phyloP scores from a whole-genome alignment of 2,329 filamentous ascomycete species.

The Cladosporium halotolerans region DNA sequence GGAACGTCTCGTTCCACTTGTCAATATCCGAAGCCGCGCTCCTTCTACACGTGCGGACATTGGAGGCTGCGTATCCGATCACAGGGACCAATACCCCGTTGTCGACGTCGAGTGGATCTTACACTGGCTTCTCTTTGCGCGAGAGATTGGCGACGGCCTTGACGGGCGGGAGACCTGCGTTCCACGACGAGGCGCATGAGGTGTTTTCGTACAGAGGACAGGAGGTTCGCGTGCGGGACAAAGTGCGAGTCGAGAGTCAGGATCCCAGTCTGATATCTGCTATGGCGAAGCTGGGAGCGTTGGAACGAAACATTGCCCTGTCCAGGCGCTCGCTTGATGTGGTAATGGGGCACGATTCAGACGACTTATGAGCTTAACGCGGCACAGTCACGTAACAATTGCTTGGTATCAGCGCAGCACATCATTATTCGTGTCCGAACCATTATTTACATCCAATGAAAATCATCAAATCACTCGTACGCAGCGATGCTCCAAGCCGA shows the following conservation, averaged over 20 bases:
- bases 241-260: conserved; percentile 79
- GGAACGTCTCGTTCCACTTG: conserved; percentile 67
- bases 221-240: conserved; percentile 81
- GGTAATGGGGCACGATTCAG: conserved; percentile 62
- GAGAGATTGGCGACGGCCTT: conserved; percentile 47
- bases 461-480: no score
- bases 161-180: conserved; percentile 34
- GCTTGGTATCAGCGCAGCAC: no score
- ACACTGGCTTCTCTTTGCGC: conserved; percentile 52
- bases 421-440: no score
- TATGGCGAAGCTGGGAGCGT: conserved; percentile 72
- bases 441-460: no score
- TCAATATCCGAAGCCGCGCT: conserved; percentile 50
- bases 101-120: conserved; percentile 26
- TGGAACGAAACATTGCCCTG: conserved; percentile 66
- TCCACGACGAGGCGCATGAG: conserved; percentile 63
- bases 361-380: neutral
- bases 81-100: conserved; percentile 31
- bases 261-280: conserved; percentile 81
- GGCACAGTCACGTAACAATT: no score
- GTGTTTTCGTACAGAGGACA: conserved; percentile 64
- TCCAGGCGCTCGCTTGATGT: conserved; percentile 66
- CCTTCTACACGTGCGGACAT: conserved; percentile 58
- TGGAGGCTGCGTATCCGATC: conserved; percentile 47
- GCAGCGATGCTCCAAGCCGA: no score